Evolutionary conservation across 129 eudicot species (phyloP).

Genomic region (Helichrysum umbraculigerum): DNA sequence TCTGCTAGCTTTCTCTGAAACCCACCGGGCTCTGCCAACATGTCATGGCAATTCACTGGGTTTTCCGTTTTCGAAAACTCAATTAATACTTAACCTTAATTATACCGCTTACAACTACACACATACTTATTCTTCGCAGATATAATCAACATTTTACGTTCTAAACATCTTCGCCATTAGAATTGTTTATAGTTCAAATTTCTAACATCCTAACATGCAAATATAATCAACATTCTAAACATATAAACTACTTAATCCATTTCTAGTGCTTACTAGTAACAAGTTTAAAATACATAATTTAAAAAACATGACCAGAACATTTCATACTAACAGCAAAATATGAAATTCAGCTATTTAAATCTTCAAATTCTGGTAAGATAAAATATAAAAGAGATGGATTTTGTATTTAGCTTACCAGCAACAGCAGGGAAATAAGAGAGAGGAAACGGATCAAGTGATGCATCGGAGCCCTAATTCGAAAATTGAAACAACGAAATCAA

Average conservation of each 20-base stretch:
- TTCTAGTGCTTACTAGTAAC: background rate
- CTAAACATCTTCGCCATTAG: background rate
- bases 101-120: conserved; percentile 10
- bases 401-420: conserved; percentile 32
- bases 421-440: conserved; percentile 24
- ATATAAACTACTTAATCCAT: background rate
- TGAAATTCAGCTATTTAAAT: background rate
- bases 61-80: background rate
- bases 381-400: background rate
- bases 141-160: background rate
- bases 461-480: conserved; percentile 33
- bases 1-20: background rate
- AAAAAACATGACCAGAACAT: conserved; percentile 8
- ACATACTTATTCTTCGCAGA: background rate
- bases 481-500: conserved; percentile 1
- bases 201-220: conserved; percentile 10
- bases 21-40: background rate
- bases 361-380: background rate
- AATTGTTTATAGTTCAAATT: background rate
- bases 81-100: background rate
- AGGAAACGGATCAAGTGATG: conserved; percentile 34
- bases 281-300: background rate
- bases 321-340: background rate
- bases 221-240: background rate
- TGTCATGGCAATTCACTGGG: background rate